Evolutionary conservation across 805 yeast genomes (phyloP).

Genomic region (Hanseniaspora lachancei): DNA sequence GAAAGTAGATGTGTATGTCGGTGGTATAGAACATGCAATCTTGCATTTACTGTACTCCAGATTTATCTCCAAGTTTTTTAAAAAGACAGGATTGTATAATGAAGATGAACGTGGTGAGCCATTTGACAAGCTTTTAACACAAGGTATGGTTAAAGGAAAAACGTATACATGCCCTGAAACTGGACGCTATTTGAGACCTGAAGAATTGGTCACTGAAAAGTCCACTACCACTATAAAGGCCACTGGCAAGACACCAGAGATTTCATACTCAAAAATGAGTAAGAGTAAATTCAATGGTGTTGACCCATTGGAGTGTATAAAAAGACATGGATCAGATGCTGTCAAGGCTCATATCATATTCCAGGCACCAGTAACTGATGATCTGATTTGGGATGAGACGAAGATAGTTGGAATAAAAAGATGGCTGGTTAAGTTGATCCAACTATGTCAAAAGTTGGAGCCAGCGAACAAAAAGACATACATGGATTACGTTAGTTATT

Average conservation of each 20-base stretch:
- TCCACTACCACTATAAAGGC: conserved; percentile 34
- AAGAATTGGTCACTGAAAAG: conserved; percentile 44
- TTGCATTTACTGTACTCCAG: conserved; percentile 78
- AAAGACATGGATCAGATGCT: conserved; percentile 78
- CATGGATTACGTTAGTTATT: not conserved
- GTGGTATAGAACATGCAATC: conserved; percentile 96
- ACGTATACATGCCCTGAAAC: conserved; percentile 61
- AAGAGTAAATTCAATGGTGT: conserved; percentile 92
- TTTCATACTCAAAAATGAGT: conserved; percentile 85
- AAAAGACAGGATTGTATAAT: conserved; percentile 51
- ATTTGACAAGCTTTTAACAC: conserved; percentile 65
- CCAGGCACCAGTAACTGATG: conserved; percentile 78
- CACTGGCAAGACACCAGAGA: conserved; percentile 38
- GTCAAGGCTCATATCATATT: conserved; percentile 85
- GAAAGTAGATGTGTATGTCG: conserved; percentile 86
- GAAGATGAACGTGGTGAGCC: conserved; percentile 68
- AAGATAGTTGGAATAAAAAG: conserved; percentile 79
- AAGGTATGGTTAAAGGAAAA: conserved; percentile 96
- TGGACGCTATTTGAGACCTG: conserved; percentile 66
- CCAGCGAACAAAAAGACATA: not conserved
- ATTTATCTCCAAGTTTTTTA: conserved; percentile 69
- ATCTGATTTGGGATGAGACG: conserved; percentile 77
- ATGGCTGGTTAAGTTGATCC: conserved; percentile 58
- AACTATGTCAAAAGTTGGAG: not conserved
- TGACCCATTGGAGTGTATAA: conserved; percentile 69